These are phyloP conservation scores for Hamamelis virginiana DNA, from an alignment of 164 flowering plant genomes.

Conservation along the genomic window DNA sequence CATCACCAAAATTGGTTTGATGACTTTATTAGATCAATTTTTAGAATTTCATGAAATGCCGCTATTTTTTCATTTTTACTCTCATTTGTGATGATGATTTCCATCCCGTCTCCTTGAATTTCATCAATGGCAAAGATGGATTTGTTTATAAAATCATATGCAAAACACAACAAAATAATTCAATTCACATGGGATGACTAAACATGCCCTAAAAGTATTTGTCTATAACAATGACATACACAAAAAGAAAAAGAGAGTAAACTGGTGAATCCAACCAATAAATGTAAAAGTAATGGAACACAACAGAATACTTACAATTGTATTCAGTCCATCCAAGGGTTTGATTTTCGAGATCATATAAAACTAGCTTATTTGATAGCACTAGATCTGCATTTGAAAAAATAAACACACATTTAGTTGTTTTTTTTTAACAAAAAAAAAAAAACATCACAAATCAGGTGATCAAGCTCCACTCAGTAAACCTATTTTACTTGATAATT, in stretches of 20 bases:
- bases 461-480: background rate
- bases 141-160: too few species aligned
- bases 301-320: slow-evolving; percentile 60
- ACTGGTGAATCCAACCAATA: background rate
- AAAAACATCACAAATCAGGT: background rate
- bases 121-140: too few species aligned
- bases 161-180: too few species aligned
- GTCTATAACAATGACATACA: background rate
- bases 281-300: background rate
- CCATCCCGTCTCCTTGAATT: too few species aligned
- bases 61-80: too few species aligned
- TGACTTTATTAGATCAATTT: too few species aligned
- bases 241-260: background rate
- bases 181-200: too few species aligned
- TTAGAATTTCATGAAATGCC: too few species aligned
- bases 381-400: slow-evolving; percentile 51
- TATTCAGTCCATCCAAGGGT: slow-evolving; percentile 83
- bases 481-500: too few species aligned
- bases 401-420: background rate
- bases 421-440: background rate
- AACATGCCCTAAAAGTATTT: too few species aligned
- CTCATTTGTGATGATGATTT: too few species aligned
- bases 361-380: slow-evolving; percentile 62
- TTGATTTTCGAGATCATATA: slow-evolving; percentile 79
- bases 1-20: too few species aligned